Conservation (phyloP, 495 filamentous ascomycete species). For the Penicillium lagena region DNA sequence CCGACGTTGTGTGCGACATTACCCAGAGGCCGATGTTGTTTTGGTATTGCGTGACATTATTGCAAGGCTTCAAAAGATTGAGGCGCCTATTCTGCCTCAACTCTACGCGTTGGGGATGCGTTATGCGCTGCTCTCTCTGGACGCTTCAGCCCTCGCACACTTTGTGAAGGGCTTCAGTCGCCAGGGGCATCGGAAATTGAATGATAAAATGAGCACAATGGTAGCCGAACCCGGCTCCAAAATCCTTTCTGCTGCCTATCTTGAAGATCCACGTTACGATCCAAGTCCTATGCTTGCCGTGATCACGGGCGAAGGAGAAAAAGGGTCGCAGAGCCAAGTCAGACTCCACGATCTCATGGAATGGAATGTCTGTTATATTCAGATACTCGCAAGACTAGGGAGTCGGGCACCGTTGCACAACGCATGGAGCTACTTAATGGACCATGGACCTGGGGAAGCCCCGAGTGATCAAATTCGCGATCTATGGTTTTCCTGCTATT, state of each 20-base stretch:
- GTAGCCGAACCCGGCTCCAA: slow-evolving; percentile 16
- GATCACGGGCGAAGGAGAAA: slow-evolving; percentile 19
- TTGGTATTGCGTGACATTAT: slow-evolving; percentile 20
- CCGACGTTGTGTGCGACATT: slow-evolving; percentile 7
- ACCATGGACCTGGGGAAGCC: no score
- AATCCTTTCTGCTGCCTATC: slow-evolving; percentile 12
- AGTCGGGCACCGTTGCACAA: slow-evolving; percentile 6
- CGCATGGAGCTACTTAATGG: slow-evolving; percentile 17
- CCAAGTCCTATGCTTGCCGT: slow-evolving; percentile 12
- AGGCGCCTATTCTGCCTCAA: not conserved
- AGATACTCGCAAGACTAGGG: slow-evolving; percentile 15
- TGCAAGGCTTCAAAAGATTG: slow-evolving; percentile 15
- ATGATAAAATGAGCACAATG: not conserved
- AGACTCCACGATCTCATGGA: slow-evolving; percentile 18
- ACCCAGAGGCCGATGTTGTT: slow-evolving; percentile 23
- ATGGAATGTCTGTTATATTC: slow-evolving; percentile 13
- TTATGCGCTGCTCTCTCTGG: slow-evolving; percentile 17
- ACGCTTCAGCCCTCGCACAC: slow-evolving; percentile 18
- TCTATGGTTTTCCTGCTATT: slow-evolving; percentile 15
- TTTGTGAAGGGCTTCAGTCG: slow-evolving; percentile 13
- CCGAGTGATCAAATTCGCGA: no score
- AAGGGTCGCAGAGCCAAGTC: not conserved
- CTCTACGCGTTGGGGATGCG: slow-evolving; percentile 17
- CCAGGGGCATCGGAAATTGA: not conserved
- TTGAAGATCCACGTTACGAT: slow-evolving; percentile 18